Percentiles rank a stretch among this genome's conserved stretches.
Evolutionary conservation across 306 rosid genomes (phyloP).

Genomic region (Quercus cerris): DNA sequence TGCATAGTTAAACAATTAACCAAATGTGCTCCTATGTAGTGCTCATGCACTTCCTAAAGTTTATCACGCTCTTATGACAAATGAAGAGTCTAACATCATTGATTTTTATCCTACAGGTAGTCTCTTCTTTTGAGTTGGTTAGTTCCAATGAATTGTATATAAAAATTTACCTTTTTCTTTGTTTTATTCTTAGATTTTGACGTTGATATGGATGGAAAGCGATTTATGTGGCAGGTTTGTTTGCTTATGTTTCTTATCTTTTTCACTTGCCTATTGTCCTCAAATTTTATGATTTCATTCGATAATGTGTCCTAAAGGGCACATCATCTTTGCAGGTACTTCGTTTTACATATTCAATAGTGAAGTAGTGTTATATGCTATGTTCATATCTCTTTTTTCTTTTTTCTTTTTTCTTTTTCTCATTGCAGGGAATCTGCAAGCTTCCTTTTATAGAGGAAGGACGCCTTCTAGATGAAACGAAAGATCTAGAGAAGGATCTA

Average conservation of each 20-base stretch:
- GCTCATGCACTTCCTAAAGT: conserved; percentile 49
- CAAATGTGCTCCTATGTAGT: conserved; percentile 16
- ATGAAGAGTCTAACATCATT: conserved; percentile 30
- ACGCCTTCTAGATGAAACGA: conserved; percentile 43
- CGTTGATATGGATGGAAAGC: conserved; percentile 51
- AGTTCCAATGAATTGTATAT: neutral
- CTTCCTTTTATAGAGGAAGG: conserved; percentile 52
- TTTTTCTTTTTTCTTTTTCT: neutral
- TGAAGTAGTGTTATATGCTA: neutral
- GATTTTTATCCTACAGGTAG: conserved; percentile 54
- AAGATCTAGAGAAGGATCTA: conserved; percentile 20
- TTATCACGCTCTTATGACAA: conserved; percentile 30
- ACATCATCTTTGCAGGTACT: no score
- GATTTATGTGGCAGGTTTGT: conserved; percentile 61
- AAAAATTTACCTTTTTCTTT: neutral
- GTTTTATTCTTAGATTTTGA: conserved; percentile 35
- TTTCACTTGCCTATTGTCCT: neutral
- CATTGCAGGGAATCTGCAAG: conserved; percentile 40
- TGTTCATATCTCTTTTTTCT: neutral
- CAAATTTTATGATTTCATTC: neutral
- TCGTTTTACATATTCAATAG: neutral
- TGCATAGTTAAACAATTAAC: neutral
- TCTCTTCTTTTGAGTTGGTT: neutral
- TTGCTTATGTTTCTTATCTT: neutral
- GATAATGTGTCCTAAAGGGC: no score